Evolutionary conservation across 768 basidiomycete species (phyloP), one percentile per base, ranked within the genome.

Genomic region (Kwoniella bestiolae): DNA sequence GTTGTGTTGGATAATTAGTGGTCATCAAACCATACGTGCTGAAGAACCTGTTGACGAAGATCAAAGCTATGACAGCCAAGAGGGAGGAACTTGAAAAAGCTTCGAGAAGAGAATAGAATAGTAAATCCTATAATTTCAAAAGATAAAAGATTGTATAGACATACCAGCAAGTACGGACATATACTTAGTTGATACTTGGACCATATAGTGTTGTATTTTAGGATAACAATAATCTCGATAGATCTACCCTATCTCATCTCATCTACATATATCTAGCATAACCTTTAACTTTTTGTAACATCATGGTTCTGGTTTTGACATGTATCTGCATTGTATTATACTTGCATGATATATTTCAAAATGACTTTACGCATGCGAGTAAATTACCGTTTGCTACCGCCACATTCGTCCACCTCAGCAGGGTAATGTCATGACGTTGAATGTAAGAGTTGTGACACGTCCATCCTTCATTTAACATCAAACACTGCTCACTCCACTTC

Each of bases 21-120:
- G 69, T 70, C 34, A 70, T 70, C 57, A 70, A 70, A 55, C 69
- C 69, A 26, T 70, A 70, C 41, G 65, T 66, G 4, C 51, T 70
- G 26, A 62, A 56, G 7, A 50, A 70, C 28, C 49, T 70, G 18
- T 53, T 70, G 35, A 61, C 47, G 21, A 70, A 66, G 47, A 70
- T 70, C 21, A 55, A 52, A n/a, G 63, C 45, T 5, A 56, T 67
- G 46, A 61, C 26, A 23, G 55, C 38, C 6, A 67, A 67, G 31
- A 21, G 55, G 44, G 52, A 35, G 7, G 63, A 65, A 41, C 49
- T 65, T n/a, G 63, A 52, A 23, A n/a, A 16, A 47, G 53, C 23
- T 5, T 16, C 14, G 5, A 38, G 26, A 26, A 14, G 31, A 21
- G 23, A 55, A 18, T 34, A 31, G 21, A 21, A 21, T 18, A 47